These are phyloP conservation scores for Straminergon stramineum DNA, from an alignment of 225 moss, liverwort and hornwort species.

Conservation along the genomic window DNA sequence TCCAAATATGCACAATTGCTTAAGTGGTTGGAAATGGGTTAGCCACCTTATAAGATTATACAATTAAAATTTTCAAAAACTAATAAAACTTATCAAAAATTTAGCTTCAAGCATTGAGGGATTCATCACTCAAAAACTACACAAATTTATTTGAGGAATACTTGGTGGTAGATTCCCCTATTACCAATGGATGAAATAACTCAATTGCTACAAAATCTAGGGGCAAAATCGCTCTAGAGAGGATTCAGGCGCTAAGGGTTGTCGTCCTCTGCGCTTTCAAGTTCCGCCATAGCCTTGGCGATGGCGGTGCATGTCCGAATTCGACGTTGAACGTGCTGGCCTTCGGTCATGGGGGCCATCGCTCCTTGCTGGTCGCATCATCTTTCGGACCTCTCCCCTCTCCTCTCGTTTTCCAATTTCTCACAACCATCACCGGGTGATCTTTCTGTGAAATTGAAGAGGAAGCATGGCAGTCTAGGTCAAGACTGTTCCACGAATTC, in stretches of 20 bases:
- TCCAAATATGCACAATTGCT: too few species aligned
- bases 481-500: background rate
- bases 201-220: background rate
- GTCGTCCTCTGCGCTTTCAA: background rate
- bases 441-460: background rate
- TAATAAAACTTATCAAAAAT: too few species aligned
- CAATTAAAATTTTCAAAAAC: too few species aligned
- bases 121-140: background rate
- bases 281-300: background rate
- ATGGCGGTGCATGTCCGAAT: background rate
- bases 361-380: background rate
- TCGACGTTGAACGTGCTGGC: background rate
- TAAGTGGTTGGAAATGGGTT: too few species aligned
- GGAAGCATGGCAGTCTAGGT: background rate
- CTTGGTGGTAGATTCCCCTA: background rate
- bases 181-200: background rate
- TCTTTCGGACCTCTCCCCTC: background rate
- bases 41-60: too few species aligned
- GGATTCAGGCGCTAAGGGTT: background rate
- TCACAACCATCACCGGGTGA: background rate
- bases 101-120: too few species aligned
- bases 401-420: background rate
- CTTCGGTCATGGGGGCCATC: slow-evolving; percentile 1
- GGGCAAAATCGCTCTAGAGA: background rate
- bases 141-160: background rate